phyloP scores from a whole-genome alignment of 306 rosid genomes.

The Oemleria cerasiformis region DNA sequence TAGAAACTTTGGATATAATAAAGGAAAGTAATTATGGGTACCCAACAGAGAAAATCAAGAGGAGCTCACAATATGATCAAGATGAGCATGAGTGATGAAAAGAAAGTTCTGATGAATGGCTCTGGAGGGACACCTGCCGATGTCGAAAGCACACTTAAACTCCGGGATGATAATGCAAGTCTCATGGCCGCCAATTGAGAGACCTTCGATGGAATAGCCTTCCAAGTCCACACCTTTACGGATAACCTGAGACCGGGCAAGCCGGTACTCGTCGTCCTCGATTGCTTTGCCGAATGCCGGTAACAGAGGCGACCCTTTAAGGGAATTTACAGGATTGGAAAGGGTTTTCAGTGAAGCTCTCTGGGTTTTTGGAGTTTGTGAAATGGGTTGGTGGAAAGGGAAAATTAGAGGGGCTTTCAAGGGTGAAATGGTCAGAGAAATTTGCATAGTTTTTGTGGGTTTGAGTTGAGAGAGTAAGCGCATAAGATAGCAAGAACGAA shows the following conservation, averaged over 20 bases:
- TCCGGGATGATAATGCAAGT: constrained; percentile 86
- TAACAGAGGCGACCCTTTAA: constrained; percentile 56
- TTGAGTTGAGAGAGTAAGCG: constrained; percentile 5
- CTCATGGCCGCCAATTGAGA: constrained; percentile 91
- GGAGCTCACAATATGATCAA: constrained; percentile 90
- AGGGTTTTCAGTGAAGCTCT: constrained; percentile 38
- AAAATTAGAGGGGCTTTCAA: constrained; percentile 49
- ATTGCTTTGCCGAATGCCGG: constrained; percentile 67
- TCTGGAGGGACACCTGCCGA: constrained; percentile 77
- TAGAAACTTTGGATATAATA: too few species aligned
- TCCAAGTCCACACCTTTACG: constrained; percentile 76
- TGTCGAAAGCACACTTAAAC: constrained; percentile 88
- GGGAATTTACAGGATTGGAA: constrained; percentile 33
- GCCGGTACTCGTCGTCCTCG: constrained; percentile 82
- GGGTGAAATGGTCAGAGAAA: constrained; percentile 43
- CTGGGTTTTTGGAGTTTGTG: constrained; percentile 33
- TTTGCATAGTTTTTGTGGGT: constrained; percentile 41
- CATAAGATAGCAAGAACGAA: constrained; percentile 6
- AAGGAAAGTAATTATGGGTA: not conserved
- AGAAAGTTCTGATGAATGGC: constrained; percentile 85
- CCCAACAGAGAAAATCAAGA: not conserved
- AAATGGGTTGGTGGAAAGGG: constrained; percentile 50
- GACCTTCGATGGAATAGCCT: constrained; percentile 72
- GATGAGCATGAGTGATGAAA: constrained; percentile 93
- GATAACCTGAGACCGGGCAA: constrained; percentile 71